Evolutionary conservation across 495 filamentous ascomycete species (phyloP), one percentile per base, ranked within the genome.

Genomic region (Alectoria sarmentosa): DNA sequence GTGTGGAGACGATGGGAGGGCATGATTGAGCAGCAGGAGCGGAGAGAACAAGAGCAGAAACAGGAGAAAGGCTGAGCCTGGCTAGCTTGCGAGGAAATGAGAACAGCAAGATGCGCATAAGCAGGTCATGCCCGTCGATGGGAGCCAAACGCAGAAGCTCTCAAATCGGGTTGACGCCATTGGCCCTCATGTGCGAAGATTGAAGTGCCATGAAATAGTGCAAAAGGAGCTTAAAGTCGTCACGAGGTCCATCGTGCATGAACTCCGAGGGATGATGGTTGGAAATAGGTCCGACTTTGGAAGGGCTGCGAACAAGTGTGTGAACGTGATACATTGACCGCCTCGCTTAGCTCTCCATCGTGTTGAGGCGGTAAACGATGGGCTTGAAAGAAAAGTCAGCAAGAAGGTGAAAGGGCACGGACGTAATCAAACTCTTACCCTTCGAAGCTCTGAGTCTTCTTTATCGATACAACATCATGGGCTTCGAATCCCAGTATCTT

Each of bases 1-100:
- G 79, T 83, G 54, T 88, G 86, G 86, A 66, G 76, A 66, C 74
- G 69, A 17, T 85, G 71, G 69, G 75, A 78, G 64, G 66, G 70
- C 41, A 30, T 75, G 58, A 42, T 64, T 44, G 72, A 73, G 61
- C 63, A 71, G 38, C 65, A 67, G 52, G 62, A 65, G 30, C 66
- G 67, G 37, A 52, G 63, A 52, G 59, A 58, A 38, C 42, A 54
- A n/a, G 65, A 61, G 58, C 72, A 71, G 48, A 65, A 62, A 70
- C 63, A 65, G 28, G 36, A 60, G 59, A 61, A 68, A 30, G 32
- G 56, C 26, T 49, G 60, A 56, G 14, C 19, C 21, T 30, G 26
- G 3, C 2, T 7, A 3, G 32, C 8, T 15, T 8, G 17, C 46
- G 26, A n/a, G 48, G 23, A 9, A 5, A 39, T 15, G 28, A n/a